Percentiles rank a stretch among this genome's conserved stretches.
phyloP scores from a whole-genome alignment of 225 moss, liverwort and hornwort species.

The Pseudisothecium myosuroides region DNA sequence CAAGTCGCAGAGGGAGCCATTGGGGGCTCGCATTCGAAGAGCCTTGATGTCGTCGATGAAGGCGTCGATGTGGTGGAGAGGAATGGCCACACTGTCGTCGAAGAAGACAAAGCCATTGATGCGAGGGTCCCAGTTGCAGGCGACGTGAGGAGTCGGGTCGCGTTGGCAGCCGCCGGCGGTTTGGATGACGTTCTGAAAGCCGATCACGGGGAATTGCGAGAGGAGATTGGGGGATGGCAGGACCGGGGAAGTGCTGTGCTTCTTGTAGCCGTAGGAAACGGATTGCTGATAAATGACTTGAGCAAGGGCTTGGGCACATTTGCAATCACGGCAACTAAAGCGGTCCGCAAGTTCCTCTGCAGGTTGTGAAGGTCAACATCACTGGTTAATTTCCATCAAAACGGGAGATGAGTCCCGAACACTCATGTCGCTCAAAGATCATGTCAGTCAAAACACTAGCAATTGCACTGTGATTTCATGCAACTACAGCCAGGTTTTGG shows the following conservation, averaged over 20 bases:
- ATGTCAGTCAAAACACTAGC: background rate
- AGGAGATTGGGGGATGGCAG: background rate
- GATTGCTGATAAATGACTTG: background rate
- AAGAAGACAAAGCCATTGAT: background rate
- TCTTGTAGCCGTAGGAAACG: background rate
- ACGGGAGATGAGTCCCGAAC: background rate
- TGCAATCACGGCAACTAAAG: background rate
- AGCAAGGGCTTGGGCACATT: background rate
- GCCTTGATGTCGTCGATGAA: conserved; percentile 41
- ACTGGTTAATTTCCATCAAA: background rate
- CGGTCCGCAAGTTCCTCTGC: background rate
- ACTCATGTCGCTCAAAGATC: background rate
- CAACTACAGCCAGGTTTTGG: background rate
- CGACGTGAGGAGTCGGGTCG: background rate
- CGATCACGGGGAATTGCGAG: conserved; percentile 10
- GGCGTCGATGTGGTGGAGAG: background rate
- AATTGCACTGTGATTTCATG: background rate
- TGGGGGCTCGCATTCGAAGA: background rate
- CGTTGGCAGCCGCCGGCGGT: conserved; percentile 9
- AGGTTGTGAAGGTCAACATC: background rate
- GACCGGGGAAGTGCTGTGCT: background rate
- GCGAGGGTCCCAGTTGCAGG: conserved; percentile 35
- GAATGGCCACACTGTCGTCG: background rate
- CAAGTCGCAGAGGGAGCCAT: conserved; percentile 7
- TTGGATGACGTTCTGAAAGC: conserved; percentile 6